phyloP scores from a whole-genome alignment of 306 rosid species.

The Pyrus betulifolia region DNA sequence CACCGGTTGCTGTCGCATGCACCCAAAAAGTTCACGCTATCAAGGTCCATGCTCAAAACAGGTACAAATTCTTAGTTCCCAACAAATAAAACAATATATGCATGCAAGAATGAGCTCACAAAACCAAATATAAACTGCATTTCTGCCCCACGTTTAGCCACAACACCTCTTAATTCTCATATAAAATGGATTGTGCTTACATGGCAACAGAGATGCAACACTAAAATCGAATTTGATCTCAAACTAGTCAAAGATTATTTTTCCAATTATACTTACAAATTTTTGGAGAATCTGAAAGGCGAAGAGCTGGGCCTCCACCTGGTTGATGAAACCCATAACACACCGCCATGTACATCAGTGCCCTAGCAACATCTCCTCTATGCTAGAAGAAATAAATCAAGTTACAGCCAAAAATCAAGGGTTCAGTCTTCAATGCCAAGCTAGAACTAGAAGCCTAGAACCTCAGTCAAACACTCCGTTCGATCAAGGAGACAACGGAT shows the following conservation, averaged over 20 bases:
- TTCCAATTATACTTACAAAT: conserved; percentile 23
- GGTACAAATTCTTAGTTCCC: not conserved
- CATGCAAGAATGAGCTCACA: not conserved
- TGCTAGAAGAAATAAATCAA: conserved; percentile 22
- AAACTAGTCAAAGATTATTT: not conserved
- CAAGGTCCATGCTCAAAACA: not conserved
- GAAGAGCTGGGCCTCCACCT: conserved; percentile 42
- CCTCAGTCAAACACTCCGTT: not conserved
- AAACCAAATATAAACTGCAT: not conserved
- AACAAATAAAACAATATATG: not conserved
- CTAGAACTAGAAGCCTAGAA: not conserved
- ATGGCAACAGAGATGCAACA: not conserved
- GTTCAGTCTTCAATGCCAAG: not conserved
- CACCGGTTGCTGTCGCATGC: conserved; percentile 15
- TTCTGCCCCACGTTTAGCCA: not conserved
- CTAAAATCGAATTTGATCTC: not conserved
- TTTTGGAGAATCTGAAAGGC: conserved; percentile 58
- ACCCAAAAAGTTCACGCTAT: not conserved
- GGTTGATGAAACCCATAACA: conserved; percentile 49
- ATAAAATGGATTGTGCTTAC: not conserved
- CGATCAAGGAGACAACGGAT: not conserved
- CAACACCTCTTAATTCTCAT: not conserved
- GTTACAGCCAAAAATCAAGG: not conserved
- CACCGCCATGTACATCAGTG: conserved; percentile 72
- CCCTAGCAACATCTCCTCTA: conserved; percentile 77